Base-by-base conservation (phyloP, 202 grass and related monocot species). In the Brachypodium distachyon region DNA sequence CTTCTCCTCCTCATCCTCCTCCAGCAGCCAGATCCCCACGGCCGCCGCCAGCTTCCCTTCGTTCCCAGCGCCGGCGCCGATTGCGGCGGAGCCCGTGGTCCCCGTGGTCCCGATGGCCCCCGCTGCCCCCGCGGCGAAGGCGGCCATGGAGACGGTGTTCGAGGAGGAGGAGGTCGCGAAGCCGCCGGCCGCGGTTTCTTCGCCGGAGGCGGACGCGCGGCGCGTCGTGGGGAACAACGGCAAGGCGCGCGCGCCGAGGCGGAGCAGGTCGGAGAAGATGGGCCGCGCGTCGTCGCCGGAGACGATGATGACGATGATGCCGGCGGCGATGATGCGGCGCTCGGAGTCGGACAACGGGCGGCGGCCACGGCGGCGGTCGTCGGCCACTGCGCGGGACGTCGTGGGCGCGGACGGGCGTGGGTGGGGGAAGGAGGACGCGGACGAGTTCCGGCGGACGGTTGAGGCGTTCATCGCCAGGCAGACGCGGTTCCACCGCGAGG, bases 401-500 rank as follows among this genome's bases (percentile, higher is more conserved):
- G 67, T 50, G 49, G 89, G 80, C 54, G 77, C 19, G 49, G 49
- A n/a, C n/a, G n/a, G 49, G 19, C 49, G 49, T 28, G 77, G 78
- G 27, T 62, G 72, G 81, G 85, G 84, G 0, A 23, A 39, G 43
- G 91, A 91, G 21, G 95, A 98, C 69, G 80, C 80, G 33, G 94
- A 84, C 10, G 90, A 91, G 61, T 94, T 97, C 77, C 81, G 86
- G 36, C 78, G 77, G 39, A 89, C 73, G 32, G 81, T 97, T 3
- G 94, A 94, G 88, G 91, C 85, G 73, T 97, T 97, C 84, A 97
- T 97, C 61, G 91, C 86, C 12, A 90, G 80, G 85, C 94, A 98
- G 76, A 85, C 89, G 1, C 51, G 59, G 36, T 95, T 98, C 86
- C 96, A 92, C 31, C 85, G 80, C 71, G 85, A 98, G 86, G 85